These are phyloP conservation scores for Phytophthora rubi DNA, from an alignment of 352 stramenopile species.

Conservation along the genomic window DNA sequence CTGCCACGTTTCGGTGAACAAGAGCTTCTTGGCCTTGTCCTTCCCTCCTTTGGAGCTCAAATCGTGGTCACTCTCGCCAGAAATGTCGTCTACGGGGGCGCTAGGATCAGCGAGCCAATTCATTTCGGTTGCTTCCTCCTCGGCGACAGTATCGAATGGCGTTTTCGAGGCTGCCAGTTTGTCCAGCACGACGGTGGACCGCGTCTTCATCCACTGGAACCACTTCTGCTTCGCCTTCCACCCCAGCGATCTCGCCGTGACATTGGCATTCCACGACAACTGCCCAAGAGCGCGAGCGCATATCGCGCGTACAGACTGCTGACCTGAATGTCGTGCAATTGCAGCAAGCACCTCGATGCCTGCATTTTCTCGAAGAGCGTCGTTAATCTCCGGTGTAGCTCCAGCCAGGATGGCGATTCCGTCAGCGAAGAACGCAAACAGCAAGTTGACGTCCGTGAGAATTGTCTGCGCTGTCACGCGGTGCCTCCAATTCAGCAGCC, in stretches of 20 bases:
- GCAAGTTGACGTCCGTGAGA: conserved; percentile 66
- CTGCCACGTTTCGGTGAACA: conserved; percentile 62
- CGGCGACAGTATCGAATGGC: conserved; percentile 61
- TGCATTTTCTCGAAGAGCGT: conserved; percentile 57
- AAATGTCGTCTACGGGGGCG: conserved; percentile 28
- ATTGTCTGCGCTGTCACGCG: conserved; percentile 68
- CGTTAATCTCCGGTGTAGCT: conserved; percentile 52
- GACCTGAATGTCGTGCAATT: conserved; percentile 48
- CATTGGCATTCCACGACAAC: conserved; percentile 75
- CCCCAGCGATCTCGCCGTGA: conserved; percentile 55
- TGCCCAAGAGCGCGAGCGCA: conserved; percentile 62
- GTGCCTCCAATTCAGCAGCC: conserved; percentile 77
- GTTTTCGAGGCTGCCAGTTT: conserved; percentile 33
- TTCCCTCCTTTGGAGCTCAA: conserved; percentile 33
- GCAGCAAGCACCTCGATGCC: conserved; percentile 69
- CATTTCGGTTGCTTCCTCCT: conserved; percentile 41
- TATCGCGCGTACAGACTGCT: conserved; percentile 47
- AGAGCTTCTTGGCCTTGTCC: conserved; percentile 52
- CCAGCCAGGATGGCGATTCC: conserved; percentile 65
- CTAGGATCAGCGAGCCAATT: conserved; percentile 72
- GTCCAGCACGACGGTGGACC: conserved; percentile 45
- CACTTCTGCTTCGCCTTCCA: conserved; percentile 75
- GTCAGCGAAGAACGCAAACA: conserved; percentile 76
- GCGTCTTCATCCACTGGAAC: conserved; percentile 55
- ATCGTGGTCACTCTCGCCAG: conserved; percentile 46